Evolutionary conservation across 2,329 filamentous ascomycete genomes (phyloP), one percentile per base, ranked within the genome.

Genomic region (Cercospora nicotianae): DNA sequence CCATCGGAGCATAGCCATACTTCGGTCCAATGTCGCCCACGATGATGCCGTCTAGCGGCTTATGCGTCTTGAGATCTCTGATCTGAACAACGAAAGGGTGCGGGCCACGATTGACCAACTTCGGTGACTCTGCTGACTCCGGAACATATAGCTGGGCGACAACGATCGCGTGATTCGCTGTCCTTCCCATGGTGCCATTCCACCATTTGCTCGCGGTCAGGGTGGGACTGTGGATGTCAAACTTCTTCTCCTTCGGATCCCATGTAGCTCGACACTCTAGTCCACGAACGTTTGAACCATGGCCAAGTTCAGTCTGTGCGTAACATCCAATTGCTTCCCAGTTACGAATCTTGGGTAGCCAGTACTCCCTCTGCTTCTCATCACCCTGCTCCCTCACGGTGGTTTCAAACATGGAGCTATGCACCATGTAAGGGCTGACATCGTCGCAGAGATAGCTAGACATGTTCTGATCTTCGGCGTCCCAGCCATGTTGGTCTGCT

Each of bases 1-100:
- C 83, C 83, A 84, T 76, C 3, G 79, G 80, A 23, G 82, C 80
- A 69, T 86, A 86, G 8, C 83, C 84, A 72, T 86, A 85, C 66
- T 86, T 86, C n/a, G 83, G 83, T 2, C 84, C 84, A 70, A 86
- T 85, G 68, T 86, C 84, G n/a, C 83, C 83, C 16, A 86, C 81
- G 2, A 82, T 80, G 63, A 86, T 83, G 1, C 83, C 83, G 5
- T 79, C 70, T 5, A 85, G 72, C 12, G 83, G 81, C 68, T 81
- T 76, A 67, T 85, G 81, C 1, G 82, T 84, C 65, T 81, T 79
- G 74, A 80, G 76, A 70, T 85, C 81, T 62, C 84, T 79, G 62
- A 86, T 84, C 72, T 84, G 84, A 18, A 85, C 79, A 66, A 86
- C 81, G 72, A 86, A 86, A 13, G 83, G 80, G 73, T 86, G 84